Conservation (phyloP, 805 yeast genomes). For the Candida hungchunana region DNA sequence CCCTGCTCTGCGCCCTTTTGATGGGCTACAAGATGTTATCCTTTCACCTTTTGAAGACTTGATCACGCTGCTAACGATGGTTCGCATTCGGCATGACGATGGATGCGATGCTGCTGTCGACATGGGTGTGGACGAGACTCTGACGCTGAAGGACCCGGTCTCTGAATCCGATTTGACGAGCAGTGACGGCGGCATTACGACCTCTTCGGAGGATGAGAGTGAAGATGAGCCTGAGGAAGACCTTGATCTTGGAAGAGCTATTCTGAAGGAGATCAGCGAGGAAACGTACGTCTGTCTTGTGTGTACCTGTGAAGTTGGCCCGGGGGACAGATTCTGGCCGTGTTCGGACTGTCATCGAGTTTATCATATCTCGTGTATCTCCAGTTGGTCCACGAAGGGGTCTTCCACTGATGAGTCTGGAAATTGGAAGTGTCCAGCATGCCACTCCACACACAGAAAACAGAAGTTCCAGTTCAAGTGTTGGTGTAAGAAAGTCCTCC, state of each 20-base stretch:
- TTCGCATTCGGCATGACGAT: too few relatives aligned
- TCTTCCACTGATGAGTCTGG: constrained; percentile 56
- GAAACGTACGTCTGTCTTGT: constrained; percentile 83
- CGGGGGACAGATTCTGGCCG: constrained; percentile 67
- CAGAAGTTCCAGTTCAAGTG: constrained; percentile 62
- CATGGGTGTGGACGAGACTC: too few relatives aligned
- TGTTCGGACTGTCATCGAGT: constrained; percentile 77
- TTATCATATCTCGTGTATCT: constrained; percentile 79
- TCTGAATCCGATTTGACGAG: neutral
- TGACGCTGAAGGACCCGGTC: too few relatives aligned
- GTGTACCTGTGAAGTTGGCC: constrained; percentile 79
- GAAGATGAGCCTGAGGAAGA: constrained; percentile 21
- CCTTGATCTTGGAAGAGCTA: constrained; percentile 30
- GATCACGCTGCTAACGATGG: too few relatives aligned
- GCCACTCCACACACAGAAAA: constrained; percentile 47
- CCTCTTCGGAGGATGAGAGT: constrained; percentile 11
- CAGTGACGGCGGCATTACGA: neutral
- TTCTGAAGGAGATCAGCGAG: constrained; percentile 53
- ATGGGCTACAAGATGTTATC: neutral
- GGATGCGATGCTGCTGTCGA: too few relatives aligned
- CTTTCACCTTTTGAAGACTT: neutral
- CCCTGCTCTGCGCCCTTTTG: neutral
- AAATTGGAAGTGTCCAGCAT: constrained; percentile 85
- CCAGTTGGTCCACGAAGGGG: constrained; percentile 82
- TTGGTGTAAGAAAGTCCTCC: constrained; percentile 81